Percentiles rank a stretch among this genome's conserved stretches.
Evolutionary conservation across 2,329 filamentous ascomycete genomes (phyloP).

Genomic region (Pestalotiopsis fici): DNA sequence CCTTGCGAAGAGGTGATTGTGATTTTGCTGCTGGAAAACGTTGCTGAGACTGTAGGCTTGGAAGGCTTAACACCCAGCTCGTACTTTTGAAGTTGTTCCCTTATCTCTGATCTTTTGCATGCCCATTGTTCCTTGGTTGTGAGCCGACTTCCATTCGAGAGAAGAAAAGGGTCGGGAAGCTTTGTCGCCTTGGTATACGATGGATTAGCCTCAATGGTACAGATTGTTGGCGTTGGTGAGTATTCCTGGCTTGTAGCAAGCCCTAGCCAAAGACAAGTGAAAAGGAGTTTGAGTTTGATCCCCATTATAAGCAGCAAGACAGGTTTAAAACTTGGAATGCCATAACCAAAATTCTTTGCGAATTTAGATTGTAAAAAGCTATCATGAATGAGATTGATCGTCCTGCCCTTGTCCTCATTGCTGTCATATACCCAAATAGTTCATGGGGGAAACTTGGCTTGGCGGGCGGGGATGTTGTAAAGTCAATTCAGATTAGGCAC

Average conservation of each 20-base stretch:
- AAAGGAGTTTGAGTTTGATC: neutral
- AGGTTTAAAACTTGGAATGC: neutral
- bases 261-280: neutral
- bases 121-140: conserved; percentile 37
- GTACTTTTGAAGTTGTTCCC: conserved; percentile 34
- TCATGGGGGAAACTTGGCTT: neutral
- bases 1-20: conserved; percentile 34
- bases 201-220: neutral
- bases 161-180: conserved; percentile 41
- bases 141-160: conserved; percentile 35
- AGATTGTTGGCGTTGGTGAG: neutral
- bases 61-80: conserved; percentile 37
- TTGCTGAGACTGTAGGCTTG: conserved; percentile 34
- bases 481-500: neutral
- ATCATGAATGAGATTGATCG: neutral
- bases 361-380: neutral
- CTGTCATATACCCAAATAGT: neutral
- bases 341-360: neutral
- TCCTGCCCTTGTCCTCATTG: neutral
- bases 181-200: neutral
- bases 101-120: conserved; percentile 43
- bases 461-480: neutral
- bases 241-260: neutral
- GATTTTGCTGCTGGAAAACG: conserved; percentile 32
- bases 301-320: neutral